phyloP scores from a whole-genome alignment of 176 grass and related monocot species.

The Juncus inflexus region DNA sequence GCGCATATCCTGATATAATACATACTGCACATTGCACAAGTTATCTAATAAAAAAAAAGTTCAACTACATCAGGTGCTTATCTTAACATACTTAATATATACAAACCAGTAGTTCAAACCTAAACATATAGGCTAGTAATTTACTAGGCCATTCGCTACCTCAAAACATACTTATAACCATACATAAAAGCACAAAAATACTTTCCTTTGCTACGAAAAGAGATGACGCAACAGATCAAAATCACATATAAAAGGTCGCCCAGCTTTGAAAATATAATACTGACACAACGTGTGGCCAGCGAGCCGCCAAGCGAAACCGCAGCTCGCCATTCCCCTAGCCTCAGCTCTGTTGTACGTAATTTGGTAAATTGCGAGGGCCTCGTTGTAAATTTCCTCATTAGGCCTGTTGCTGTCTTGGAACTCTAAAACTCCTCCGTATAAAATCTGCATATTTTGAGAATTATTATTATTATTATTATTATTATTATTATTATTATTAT shows the following conservation, averaged over 20 bases:
- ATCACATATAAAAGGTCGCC: conserved; percentile 1
- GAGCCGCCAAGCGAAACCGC: conserved; percentile 13
- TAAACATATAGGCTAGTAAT: too few species aligned
- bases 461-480: too few species aligned
- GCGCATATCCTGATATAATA: too few species aligned
- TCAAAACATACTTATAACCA: too few species aligned
- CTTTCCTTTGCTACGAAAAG: neutral
- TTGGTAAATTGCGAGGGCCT: conserved; percentile 17
- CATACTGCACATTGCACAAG: too few species aligned
- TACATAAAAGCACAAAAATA: too few species aligned
- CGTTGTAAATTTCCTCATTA: conserved; percentile 1
- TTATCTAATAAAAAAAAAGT: too few species aligned
- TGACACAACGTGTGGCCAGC: conserved; percentile 1
- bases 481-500: too few species aligned
- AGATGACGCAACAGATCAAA: conserved; percentile 8
- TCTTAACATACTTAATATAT: too few species aligned
- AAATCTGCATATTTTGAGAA: neutral
- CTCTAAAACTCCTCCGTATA: neutral
- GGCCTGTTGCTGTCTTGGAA: neutral
- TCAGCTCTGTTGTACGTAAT: conserved; percentile 2
- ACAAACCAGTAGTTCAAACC: too few species aligned
- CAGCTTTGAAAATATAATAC: conserved; percentile 16
- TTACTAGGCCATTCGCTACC: too few species aligned
- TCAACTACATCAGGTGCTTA: too few species aligned
- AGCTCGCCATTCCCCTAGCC: neutral